Conservation (phyloP, 2,329 filamentous ascomycete genomes). For the Calonectria hongkongensis region DNA sequence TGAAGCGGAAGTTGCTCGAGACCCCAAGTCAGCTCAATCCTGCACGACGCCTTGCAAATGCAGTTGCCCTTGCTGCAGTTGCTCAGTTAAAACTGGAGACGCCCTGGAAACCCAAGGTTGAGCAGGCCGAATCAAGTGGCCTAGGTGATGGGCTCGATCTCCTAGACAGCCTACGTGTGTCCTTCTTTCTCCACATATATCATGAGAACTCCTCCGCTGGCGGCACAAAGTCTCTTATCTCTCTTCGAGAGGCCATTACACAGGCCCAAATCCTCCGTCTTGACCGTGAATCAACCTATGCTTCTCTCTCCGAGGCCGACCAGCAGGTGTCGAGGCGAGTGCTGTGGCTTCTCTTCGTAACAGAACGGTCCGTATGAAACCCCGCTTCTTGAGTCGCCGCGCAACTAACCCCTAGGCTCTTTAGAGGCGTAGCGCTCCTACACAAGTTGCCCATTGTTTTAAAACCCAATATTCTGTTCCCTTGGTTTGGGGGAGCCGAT, state of each 20-base stretch:
- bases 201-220: constrained; percentile 69
- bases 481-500: constrained; percentile 58
- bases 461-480: constrained; percentile 62
- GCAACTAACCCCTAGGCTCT: constrained; percentile 32
- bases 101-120: constrained; percentile 51
- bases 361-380: constrained; percentile 59
- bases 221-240: constrained; percentile 67
- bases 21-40: constrained; percentile 57
- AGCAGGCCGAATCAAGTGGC: constrained; percentile 54
- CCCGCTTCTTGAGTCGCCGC: not conserved
- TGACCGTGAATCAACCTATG: constrained; percentile 66
- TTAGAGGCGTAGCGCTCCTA: constrained; percentile 69
- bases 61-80: constrained; percentile 68
- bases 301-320: constrained; percentile 59
- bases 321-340: constrained; percentile 67
- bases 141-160: constrained; percentile 56
- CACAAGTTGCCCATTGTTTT: constrained; percentile 69
- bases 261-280: constrained; percentile 69
- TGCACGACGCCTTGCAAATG: constrained; percentile 64
- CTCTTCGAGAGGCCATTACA: constrained; percentile 71
- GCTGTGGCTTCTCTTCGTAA: constrained; percentile 70
- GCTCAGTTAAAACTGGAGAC: constrained; percentile 67
- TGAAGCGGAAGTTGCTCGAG: constrained; percentile 61
- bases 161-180: constrained; percentile 65
- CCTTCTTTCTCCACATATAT: constrained; percentile 72